Percentiles rank a stretch among this genome's conserved stretches.
phyloP scores from a whole-genome alignment of 2,329 filamentous ascomycete species.

The Zarea fungicola region DNA sequence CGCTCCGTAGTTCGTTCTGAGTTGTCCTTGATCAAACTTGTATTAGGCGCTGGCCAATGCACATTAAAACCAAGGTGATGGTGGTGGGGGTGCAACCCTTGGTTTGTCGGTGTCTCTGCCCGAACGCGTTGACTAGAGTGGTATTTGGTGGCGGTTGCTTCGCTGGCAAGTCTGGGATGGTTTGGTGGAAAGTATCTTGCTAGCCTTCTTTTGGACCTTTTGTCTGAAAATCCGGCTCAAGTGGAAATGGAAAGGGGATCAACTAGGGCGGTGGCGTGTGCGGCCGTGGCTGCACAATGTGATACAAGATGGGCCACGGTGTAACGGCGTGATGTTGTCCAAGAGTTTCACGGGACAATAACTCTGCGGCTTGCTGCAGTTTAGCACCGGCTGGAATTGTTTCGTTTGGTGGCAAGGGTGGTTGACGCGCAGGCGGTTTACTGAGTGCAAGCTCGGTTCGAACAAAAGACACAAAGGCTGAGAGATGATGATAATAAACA shows the following conservation, averaged over 20 bases:
- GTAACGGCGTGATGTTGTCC: too few species aligned
- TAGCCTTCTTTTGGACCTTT: background rate
- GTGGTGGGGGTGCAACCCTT: background rate
- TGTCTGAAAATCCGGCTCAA: slow-evolving; percentile 1
- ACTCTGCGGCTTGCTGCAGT: background rate
- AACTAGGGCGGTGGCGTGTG: background rate
- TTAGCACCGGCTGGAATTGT: background rate
- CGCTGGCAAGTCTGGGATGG: background rate
- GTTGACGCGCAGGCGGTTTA: too few species aligned
- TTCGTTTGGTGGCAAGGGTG: too few species aligned
- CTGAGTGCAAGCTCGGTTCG: too few species aligned
- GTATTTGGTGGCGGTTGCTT: slow-evolving; percentile 1
- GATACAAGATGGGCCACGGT: background rate
- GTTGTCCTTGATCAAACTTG: slow-evolving; percentile 11
- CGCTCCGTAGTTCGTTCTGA: too few species aligned
- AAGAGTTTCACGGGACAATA: background rate
- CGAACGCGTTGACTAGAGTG: background rate
- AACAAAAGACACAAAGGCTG: too few species aligned
- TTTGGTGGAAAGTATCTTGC: too few species aligned
- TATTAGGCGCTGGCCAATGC: slow-evolving; percentile 5
- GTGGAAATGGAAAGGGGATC: background rate
- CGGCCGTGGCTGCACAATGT: background rate
- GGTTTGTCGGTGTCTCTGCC: too few species aligned
- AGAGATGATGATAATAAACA: background rate
- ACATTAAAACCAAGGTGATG: slow-evolving; percentile 1